Percentiles rank a stretch among this genome's conserved stretches.
These are phyloP conservation scores for Salvia splendens DNA, from an alignment of 257 asterid species.

Conservation along the genomic window DNA sequence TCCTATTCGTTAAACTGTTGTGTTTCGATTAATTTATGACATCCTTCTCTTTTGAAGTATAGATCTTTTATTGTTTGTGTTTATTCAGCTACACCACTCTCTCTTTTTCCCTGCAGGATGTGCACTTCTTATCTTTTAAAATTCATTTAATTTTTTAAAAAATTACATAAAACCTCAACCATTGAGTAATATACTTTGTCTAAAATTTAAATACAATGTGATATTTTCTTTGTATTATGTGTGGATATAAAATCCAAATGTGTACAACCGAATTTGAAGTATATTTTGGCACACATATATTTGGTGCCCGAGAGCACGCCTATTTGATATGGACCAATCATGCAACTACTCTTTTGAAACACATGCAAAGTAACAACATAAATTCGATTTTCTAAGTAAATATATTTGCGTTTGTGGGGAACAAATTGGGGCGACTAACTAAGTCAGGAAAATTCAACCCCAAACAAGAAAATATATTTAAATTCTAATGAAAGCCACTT, in stretches of 20 bases:
- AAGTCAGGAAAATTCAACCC: constrained; percentile 38
- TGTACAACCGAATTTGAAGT: constrained; percentile 14
- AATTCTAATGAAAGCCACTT: constrained; percentile 31
- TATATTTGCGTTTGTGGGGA: constrained; percentile 33
- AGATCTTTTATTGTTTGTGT: too few species aligned
- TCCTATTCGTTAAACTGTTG: too few species aligned
- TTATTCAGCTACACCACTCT: too few species aligned
- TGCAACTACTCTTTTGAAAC: constrained; percentile 20
- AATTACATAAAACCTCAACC: too few species aligned
- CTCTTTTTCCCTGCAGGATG: too few species aligned
- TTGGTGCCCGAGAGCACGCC: constrained; percentile 29
- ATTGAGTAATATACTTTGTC: too few species aligned
- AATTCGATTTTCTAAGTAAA: constrained; percentile 24
- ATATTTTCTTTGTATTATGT: too few species aligned
- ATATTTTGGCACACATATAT: constrained; percentile 8
- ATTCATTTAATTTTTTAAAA: too few species aligned
- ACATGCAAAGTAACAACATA: constrained; percentile 16
- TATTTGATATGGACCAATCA: constrained; percentile 27
- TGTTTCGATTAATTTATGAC: too few species aligned
- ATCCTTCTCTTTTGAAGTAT: too few species aligned
- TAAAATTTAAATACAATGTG: too few species aligned
- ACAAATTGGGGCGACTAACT: constrained; percentile 31
- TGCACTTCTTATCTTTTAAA: too few species aligned
- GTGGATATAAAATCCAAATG: background rate
- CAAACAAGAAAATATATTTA: constrained; percentile 14